A percentile compares a stretch with the other conserved stretches of the same genome.
phyloP scores from a whole-genome alignment of 176 grass and related monocot species.

The Areca catechu region DNA sequence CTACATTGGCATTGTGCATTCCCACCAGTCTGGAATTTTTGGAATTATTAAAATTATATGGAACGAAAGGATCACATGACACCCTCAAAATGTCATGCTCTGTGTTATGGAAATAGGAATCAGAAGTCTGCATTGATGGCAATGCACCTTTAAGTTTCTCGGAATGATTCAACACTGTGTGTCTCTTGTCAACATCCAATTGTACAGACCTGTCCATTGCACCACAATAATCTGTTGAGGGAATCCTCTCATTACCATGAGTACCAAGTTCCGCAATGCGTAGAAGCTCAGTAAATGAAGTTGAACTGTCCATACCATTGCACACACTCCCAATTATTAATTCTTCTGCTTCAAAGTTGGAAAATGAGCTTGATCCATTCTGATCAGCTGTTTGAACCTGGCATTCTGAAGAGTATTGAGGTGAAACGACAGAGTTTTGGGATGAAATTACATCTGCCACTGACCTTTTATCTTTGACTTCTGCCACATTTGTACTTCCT shows the following conservation, averaged over 20 bases:
- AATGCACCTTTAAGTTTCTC: slow-evolving; percentile 20
- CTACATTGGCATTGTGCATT: slow-evolving; percentile 23
- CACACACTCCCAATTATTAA: slow-evolving; percentile 24
- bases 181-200: slow-evolving; percentile 30
- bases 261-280: slow-evolving; percentile 30
- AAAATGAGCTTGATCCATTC: slow-evolving; percentile 25
- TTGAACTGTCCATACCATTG: slow-evolving; percentile 19
- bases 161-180: background rate
- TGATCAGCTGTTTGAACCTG: slow-evolving; percentile 15
- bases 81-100: background rate
- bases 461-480: slow-evolving; percentile 36
- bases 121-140: slow-evolving; percentile 17
- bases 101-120: slow-evolving; percentile 30
- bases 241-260: slow-evolving; percentile 7
- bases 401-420: slow-evolving; percentile 41
- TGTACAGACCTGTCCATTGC: slow-evolving; percentile 15
- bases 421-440: slow-evolving; percentile 53
- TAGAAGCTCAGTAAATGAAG: slow-evolving; percentile 33
- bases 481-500: slow-evolving; percentile 11
- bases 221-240: slow-evolving; percentile 27
- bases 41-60: background rate
- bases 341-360: slow-evolving; percentile 24
- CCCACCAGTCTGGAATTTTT: background rate
- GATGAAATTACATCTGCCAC: slow-evolving; percentile 50
- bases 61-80: background rate